Conservation (phyloP, 768 basidiomycete species). For the Mycena chlorophos region DNA sequence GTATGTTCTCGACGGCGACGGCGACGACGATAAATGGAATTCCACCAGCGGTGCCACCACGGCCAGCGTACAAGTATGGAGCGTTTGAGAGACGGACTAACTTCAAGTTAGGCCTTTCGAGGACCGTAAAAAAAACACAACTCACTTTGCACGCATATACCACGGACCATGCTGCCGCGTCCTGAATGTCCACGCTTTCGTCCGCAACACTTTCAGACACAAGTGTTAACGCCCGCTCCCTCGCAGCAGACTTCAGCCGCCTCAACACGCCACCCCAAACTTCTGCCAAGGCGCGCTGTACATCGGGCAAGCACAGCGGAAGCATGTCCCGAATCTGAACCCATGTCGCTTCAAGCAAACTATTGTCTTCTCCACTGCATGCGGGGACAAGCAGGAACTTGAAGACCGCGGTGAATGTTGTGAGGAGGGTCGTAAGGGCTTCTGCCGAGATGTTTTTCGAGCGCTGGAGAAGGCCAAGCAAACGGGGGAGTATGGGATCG, state of each 20-base stretch:
- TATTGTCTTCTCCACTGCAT: conserved; percentile 45
- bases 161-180: conserved; percentile 71
- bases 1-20: conserved; percentile 39
- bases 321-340: conserved; percentile 47
- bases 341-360: conserved; percentile 51
- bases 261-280: conserved; percentile 83
- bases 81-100: conserved; percentile 78
- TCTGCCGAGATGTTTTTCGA: conserved; percentile 52
- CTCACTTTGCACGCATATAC: conserved; percentile 78
- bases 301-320: conserved; percentile 63
- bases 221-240: conserved; percentile 56
- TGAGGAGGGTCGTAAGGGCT: conserved; percentile 62
- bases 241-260: conserved; percentile 60
- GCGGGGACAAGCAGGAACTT: conserved; percentile 68
- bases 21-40: conserved; percentile 46
- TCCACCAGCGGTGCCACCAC: conserved; percentile 60
- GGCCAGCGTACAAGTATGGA: conserved; percentile 74
- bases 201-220: conserved; percentile 49
- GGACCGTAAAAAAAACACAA: conserved; percentile 12
- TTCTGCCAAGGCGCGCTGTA: conserved; percentile 78
- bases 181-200: conserved; percentile 44
- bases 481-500: conserved; percentile 47
- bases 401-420: conserved; percentile 69
- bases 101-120: background rate
- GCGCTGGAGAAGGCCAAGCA: conserved; percentile 58